phyloP scores from a whole-genome alignment of 768 basidiomycete genomes.

The Tricholoma sp. region DNA sequence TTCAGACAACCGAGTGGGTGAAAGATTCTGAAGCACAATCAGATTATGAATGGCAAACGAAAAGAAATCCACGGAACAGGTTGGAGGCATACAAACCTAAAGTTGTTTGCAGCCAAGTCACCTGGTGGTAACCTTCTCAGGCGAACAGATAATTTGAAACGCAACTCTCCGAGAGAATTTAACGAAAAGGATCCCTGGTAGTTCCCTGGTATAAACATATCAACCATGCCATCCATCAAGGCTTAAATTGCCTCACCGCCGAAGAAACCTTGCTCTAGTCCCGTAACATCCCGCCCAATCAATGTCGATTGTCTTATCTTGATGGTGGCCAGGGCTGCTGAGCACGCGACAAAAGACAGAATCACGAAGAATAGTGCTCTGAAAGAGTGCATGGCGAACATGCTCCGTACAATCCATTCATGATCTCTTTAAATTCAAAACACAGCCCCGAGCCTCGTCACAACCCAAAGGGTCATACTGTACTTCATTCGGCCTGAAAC shows the following conservation, averaged over 20 bases:
- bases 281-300: conserved; percentile 29
- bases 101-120: conserved; percentile 41
- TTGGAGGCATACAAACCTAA: conserved; percentile 41
- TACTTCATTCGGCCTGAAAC: background rate
- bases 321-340: conserved; percentile 21
- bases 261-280: conserved; percentile 40
- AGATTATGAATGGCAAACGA: background rate
- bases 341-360: conserved; percentile 1
- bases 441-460: background rate
- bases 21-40: conserved; percentile 21
- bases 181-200: conserved; percentile 47
- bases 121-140: conserved; percentile 30
- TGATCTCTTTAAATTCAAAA: background rate
- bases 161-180: conserved; percentile 43
- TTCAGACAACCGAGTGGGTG: conserved; percentile 39
- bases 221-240: background rate
- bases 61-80: conserved; percentile 19
- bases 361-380: conserved; percentile 5
- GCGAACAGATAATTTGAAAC: conserved; percentile 41
- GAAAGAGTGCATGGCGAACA: conserved; percentile 10
- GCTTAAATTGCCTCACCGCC: conserved; percentile 29
- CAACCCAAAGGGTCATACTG: background rate
- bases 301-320: conserved; percentile 34
- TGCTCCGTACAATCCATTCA: background rate
- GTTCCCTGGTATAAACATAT: conserved; percentile 31